Evolutionary conservation across 495 filamentous ascomycete genomes (phyloP), one percentile per base, ranked within the genome.

Genomic region (Aspergillus incahuasiensis): DNA sequence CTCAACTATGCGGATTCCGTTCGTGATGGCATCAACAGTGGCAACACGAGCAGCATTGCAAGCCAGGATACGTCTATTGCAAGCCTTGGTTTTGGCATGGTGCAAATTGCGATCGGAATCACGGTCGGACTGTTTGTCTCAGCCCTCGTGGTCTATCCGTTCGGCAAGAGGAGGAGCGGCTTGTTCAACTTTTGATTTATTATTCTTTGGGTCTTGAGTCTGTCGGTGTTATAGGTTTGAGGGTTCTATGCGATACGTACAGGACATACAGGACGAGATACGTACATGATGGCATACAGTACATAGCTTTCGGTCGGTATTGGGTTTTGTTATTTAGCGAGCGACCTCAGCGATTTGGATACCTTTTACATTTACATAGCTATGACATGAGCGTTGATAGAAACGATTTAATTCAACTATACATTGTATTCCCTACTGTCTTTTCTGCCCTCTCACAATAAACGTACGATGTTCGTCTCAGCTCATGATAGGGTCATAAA

Each of bases 61-160:
- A 62, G 65, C 0, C 62, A 73, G 28, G 71, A 71, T 54, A 71
- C 68, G 13, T 75, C 72, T 25, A 88, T 92, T 15, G 87, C 89
- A 44, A 92, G 87, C 60, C 83, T 97, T 42, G 82, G 88, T 18
- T 90, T 87, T 59, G 86, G 81, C 24, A 94, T 97, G 75, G 87
- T 97, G 48, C 88, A 96, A 69, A 84, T 96, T 13, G 91, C 92
- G 1, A 95, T 95, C 63, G 92, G 90, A 16, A 95, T 96, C 65
- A 92, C 91, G 3, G 89, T 96, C 3, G 92, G 92, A 1, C 64
- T 97, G 55, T 96, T 95, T 61, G 73, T 94, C 54, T 88, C 89
- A 39, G 89, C 90, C 5, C 63, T 96, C 57, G 71, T 95, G 30
- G 83, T 97, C 11, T 97, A 97, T 77, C 92, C 92, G 3, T 79